Evolutionary conservation across 192 early-diverging fungal genomes (phyloP).

Genomic region (Geranomyces michiganensis): DNA sequence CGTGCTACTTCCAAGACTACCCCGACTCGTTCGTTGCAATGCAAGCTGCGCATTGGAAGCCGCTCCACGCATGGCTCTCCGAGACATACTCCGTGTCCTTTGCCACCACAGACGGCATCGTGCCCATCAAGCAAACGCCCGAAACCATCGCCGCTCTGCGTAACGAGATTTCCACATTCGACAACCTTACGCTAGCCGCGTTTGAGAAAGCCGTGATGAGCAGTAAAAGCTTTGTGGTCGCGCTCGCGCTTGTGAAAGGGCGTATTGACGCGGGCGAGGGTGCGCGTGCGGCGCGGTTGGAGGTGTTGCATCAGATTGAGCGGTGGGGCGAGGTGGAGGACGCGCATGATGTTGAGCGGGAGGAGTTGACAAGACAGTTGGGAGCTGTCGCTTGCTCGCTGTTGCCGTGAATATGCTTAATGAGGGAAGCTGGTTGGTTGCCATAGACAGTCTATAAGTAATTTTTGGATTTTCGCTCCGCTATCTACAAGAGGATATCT

Average conservation of each 20-base stretch:
- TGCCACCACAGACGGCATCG: conserved; percentile 72
- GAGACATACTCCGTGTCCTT: conserved; percentile 68
- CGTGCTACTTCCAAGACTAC: conserved; percentile 77
- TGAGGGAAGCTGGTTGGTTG: too few relatives aligned
- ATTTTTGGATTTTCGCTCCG: too few relatives aligned
- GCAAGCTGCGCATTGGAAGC: conserved; percentile 79
- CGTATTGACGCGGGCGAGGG: conserved; percentile 75
- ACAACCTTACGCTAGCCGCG: conserved; percentile 76
- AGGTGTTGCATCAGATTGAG: conserved; percentile 83
- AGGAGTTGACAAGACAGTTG: conserved; percentile 71
- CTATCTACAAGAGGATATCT: too few relatives aligned
- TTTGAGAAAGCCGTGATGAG: conserved; percentile 86
- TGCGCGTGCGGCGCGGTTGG: conserved; percentile 77
- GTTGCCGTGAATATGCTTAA: conserved; percentile 18
- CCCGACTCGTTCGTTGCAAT: conserved; percentile 78
- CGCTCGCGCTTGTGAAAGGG: conserved; percentile 81
- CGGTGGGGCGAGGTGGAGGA: conserved; percentile 92
- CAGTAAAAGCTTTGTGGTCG: conserved; percentile 90
- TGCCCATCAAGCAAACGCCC: conserved; percentile 65
- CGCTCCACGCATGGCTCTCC: conserved; percentile 78
- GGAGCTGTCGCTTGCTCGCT: conserved; percentile 66
- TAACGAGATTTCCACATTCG: conserved; percentile 58
- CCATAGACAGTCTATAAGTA: too few relatives aligned
- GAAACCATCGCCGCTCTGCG: conserved; percentile 63
- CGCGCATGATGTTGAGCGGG: conserved; percentile 75